Base-by-base conservation (phyloP, 345 rosid genomes). In the Corchorus capsularis region DNA sequence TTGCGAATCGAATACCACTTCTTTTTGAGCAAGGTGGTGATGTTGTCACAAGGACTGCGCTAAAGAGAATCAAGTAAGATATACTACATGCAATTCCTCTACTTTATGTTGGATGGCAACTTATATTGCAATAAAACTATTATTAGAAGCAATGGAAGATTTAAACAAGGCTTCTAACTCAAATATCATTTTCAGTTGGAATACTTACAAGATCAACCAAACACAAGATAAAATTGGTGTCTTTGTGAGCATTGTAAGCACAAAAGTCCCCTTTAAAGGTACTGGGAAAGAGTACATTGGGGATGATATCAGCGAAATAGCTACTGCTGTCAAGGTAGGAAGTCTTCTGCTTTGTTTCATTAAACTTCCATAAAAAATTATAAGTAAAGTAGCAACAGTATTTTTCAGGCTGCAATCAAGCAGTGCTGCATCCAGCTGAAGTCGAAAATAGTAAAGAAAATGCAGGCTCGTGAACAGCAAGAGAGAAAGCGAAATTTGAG, bases 1-100 rank as follows among this genome's bases (percentile, higher is more conserved):
- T 93, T 86, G 99, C 98, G 75, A 93, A 95, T 69, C 92, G 99
- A 64, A 95, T 93, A 69, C 98, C 97, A 1, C 99, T 95, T 77
- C 96, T 95, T 37, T 95, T 95, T 79, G 99, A 95, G 86, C 99
- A 95, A 90, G 99, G 98, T 70, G 99, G 89, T 78, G 99, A 95
- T 81, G 99, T 95, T 80, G 99, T 93, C 75, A 95, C 99, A 53
- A 85, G 98, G 81, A 93, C 97, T 59, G 94, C 97, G 55, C 82
- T 87, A 27, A 95, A 92, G 85, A 90, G 99, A 91, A 95, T 95
- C 85, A 89, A 84, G 99, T 95, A 85, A 85, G 91, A 75, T 75
- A 74, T 64, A 49, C 49, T 17, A 8, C 72, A 9, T 19, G n/a
- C 53, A 5, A 47, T 71, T 63, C 69, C 63, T 64, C 39, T 60